phyloP scores from a whole-genome alignment of 306 rosid genomes.

The Acmispon strigosus region DNA sequence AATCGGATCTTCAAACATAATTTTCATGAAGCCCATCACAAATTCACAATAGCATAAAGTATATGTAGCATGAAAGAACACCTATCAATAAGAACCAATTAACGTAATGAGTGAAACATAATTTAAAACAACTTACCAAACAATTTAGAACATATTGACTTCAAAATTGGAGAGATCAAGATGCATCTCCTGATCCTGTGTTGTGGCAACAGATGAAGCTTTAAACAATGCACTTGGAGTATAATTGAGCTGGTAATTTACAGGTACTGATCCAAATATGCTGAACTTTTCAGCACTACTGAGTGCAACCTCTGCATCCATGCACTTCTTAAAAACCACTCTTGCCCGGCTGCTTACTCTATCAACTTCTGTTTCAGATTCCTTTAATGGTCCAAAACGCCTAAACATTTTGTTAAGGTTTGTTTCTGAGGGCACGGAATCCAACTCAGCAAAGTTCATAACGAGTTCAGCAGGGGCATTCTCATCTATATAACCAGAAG shows the following conservation, averaged over 20 bases:
- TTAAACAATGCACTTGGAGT: conserved; percentile 64
- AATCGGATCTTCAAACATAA: background rate
- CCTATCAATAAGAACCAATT: conserved; percentile 6
- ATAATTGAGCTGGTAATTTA: conserved; percentile 80
- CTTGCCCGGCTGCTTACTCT: conserved; percentile 82
- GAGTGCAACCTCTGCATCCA: conserved; percentile 84
- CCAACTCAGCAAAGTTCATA: conserved; percentile 84
- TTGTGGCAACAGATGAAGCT: conserved; percentile 48
- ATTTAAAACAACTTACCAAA: conserved; percentile 32
- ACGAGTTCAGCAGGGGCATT: conserved; percentile 81
- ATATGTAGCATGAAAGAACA: background rate
- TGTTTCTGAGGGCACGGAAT: conserved; percentile 71
- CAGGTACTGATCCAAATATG: conserved; percentile 71
- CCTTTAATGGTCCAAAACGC: conserved; percentile 90
- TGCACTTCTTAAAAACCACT: conserved; percentile 73
- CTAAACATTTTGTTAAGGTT: conserved; percentile 76
- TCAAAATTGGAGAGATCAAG: conserved; percentile 69
- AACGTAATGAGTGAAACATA: background rate
- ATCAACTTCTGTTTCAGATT: conserved; percentile 90
- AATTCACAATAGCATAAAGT: background rate
- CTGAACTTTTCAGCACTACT: conserved; percentile 86
- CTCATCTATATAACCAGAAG: conserved; percentile 60
- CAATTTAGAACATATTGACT: conserved; percentile 45
- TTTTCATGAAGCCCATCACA: background rate
- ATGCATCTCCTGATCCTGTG: conserved; percentile 83